A percentile compares a stretch with the other conserved stretches of the same genome.
These are phyloP conservation scores for Planoprotostelium fungivorum DNA, from an alignment of 78 protist species.

Conservation along the genomic window DNA sequence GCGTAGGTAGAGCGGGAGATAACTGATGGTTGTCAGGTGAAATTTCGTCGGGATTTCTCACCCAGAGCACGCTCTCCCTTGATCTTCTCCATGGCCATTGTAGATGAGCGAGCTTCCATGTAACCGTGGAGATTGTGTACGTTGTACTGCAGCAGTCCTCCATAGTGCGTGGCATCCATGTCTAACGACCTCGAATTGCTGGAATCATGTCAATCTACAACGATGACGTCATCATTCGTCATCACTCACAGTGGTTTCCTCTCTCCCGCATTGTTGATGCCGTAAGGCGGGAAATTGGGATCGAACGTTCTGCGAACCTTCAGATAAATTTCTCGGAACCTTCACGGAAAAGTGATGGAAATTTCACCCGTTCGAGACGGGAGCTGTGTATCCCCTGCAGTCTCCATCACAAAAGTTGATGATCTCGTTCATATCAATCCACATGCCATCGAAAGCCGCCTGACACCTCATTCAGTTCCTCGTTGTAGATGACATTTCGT, in stretches of 20 bases:
- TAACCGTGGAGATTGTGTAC: conserved; percentile 68
- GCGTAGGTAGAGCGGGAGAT: not conserved
- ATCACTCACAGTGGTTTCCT: not conserved
- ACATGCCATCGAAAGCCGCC: conserved; percentile 51
- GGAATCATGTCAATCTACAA: not conserved
- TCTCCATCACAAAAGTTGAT: conserved; percentile 55
- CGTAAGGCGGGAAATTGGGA: not conserved
- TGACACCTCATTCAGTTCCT: not conserved
- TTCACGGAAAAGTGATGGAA: not conserved
- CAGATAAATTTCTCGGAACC: not conserved
- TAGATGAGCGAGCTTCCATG: conserved; percentile 14
- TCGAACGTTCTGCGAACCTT: not conserved
- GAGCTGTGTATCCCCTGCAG: conserved; percentile 9
- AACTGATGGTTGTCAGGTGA: not conserved
- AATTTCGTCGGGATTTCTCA: not conserved
- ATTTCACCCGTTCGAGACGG: not conserved
- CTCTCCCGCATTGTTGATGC: not conserved
- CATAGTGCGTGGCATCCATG: conserved; percentile 6
- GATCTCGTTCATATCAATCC: conserved; percentile 89
- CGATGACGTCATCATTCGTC: not conserved
- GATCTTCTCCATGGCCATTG: not conserved
- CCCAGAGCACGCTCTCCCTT: not conserved
- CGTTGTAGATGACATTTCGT: not conserved
- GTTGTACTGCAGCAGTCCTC: conserved; percentile 35
- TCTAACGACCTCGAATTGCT: not conserved